Conservation (phyloP, 1,139 yeast species). For the Geotrichum reessii region DNA sequence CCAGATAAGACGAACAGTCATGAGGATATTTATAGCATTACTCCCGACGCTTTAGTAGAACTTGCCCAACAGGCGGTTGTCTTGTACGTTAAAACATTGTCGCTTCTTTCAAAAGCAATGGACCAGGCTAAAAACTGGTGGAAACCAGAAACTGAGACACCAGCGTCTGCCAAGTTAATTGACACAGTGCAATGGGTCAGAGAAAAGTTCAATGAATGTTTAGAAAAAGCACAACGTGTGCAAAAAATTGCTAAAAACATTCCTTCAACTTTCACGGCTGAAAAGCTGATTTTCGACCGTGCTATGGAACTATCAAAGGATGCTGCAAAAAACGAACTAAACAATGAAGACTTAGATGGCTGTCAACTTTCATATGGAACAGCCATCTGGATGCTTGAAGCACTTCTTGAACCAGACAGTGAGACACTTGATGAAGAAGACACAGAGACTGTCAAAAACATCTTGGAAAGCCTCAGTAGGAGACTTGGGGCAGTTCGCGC, state of each 20-base stretch:
- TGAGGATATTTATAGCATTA: conserved; percentile 37
- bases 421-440: conserved; percentile 62
- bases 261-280: conserved; percentile 49
- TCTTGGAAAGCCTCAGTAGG: conserved; percentile 33
- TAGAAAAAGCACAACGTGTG: conserved; percentile 84
- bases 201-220: conserved; percentile 77
- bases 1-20: conserved; percentile 42
- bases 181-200: conserved; percentile 90
- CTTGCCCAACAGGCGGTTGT: conserved; percentile 82
- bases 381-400: conserved; percentile 92
- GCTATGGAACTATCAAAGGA: conserved; percentile 88
- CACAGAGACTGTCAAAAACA: conserved; percentile 66
- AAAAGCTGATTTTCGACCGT: conserved; percentile 80
- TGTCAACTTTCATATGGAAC: conserved; percentile 89
- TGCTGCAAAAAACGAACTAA: conserved; percentile 84
- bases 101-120: conserved; percentile 81
- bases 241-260: conserved; percentile 31
- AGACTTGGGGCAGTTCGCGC: conserved; percentile 30
- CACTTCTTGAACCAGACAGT: conserved; percentile 49
- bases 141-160: conserved; percentile 47
- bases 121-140: conserved; percentile 83
- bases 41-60: conserved; percentile 53
- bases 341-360: conserved; percentile 65
- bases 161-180: conserved; percentile 51
- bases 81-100: conserved; percentile 74